phyloP scores from a whole-genome alignment of 2,329 filamentous ascomycete genomes.

The Cladosporium phlei region DNA sequence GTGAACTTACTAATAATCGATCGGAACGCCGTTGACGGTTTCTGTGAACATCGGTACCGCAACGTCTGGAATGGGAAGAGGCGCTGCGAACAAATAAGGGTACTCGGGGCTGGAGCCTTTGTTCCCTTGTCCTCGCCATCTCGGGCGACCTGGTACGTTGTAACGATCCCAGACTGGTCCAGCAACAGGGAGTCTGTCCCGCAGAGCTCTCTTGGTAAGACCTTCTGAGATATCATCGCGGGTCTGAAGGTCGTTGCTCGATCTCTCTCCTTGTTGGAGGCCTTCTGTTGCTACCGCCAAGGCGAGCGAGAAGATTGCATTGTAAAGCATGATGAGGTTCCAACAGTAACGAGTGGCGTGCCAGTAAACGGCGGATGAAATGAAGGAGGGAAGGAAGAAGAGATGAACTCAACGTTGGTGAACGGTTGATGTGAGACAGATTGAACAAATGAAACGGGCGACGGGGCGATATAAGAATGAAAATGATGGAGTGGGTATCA shows the following conservation, averaged over 20 bases:
- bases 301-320: slow-evolving; percentile 5
- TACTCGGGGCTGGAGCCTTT: slow-evolving; percentile 21
- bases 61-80: slow-evolving; percentile 21
- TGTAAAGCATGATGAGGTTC: slow-evolving; percentile 3
- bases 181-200: slow-evolving; percentile 8
- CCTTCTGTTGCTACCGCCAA: slow-evolving; percentile 7
- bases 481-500: not conserved
- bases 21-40: slow-evolving; percentile 31
- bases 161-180: slow-evolving; percentile 1
- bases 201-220: not conserved
- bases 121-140: slow-evolving; percentile 18
- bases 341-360: not conserved
- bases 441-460: slow-evolving; percentile 6
- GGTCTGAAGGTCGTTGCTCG: not conserved
- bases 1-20: no score
- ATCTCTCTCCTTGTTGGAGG: not conserved
- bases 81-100: slow-evolving; percentile 19
- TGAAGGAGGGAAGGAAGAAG: not conserved
- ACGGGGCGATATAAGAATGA: slow-evolving; percentile 6
- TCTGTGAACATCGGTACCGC: slow-evolving; percentile 31
- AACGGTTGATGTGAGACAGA: slow-evolving; percentile 1
- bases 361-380: not conserved
- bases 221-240: not conserved
- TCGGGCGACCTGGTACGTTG: slow-evolving; percentile 3
- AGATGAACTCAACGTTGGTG: no score